Percentiles rank a stretch among this genome's conserved stretches.
Evolutionary conservation across 352 stramenopile genomes (phyloP).

Genomic region (Aphanomyces stellatus): DNA sequence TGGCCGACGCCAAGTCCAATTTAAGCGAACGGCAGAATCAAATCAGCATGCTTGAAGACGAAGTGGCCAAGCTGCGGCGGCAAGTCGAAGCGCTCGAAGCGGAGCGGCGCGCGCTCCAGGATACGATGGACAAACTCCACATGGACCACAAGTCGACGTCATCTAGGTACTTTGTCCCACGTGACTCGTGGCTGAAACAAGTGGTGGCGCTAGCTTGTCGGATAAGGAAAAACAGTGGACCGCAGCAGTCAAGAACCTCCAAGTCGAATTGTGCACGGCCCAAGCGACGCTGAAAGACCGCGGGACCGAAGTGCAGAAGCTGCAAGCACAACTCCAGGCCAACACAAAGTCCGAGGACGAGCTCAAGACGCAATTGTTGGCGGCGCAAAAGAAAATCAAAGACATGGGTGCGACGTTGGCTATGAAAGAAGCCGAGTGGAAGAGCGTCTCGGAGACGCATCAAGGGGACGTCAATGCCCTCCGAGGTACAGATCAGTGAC

Average conservation of each 20-base stretch:
- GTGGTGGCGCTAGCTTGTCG: too few relatives aligned
- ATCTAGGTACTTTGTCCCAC: constrained; percentile 18
- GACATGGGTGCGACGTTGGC: background rate
- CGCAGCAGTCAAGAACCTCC: constrained; percentile 20
- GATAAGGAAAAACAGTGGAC: constrained; percentile 23
- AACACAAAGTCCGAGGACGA: constrained; percentile 7
- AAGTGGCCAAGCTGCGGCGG: constrained; percentile 14
- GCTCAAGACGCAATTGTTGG: constrained; percentile 9
- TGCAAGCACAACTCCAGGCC: constrained; percentile 1
- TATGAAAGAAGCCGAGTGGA: background rate
- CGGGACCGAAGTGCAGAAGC: constrained; percentile 20
- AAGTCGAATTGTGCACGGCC: constrained; percentile 19
- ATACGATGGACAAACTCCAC: background rate
- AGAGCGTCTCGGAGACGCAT: background rate
- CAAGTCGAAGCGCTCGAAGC: background rate
- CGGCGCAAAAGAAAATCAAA: constrained; percentile 4
- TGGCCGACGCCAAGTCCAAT: constrained; percentile 37
- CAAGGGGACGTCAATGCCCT: background rate
- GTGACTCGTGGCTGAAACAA: too few relatives aligned
- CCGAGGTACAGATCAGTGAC: too few relatives aligned
- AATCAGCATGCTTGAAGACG: constrained; percentile 21
- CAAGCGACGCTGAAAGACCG: constrained; percentile 17
- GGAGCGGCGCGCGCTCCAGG: background rate
- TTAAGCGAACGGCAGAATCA: constrained; percentile 31
- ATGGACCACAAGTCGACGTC: constrained; percentile 22